Conservation (phyloP, 495 filamentous ascomycete genomes). For the Talaromyces ruber region DNA sequence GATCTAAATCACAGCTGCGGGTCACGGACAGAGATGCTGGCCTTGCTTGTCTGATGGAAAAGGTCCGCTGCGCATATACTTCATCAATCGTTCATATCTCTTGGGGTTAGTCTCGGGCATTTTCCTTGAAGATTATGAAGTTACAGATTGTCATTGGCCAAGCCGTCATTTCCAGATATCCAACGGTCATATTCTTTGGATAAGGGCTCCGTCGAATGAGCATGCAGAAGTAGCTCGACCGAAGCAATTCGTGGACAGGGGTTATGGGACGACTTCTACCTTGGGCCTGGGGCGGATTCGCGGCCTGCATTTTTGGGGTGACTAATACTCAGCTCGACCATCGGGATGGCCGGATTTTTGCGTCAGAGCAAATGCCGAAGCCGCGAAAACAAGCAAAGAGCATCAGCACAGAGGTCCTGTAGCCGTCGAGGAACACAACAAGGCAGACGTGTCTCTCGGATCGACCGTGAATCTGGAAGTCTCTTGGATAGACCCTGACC, state of each 20-base stretch:
- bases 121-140: neutral
- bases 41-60: neutral
- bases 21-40: neutral
- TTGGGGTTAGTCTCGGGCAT: neutral
- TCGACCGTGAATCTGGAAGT: neutral
- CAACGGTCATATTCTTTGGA: neutral
- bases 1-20: neutral
- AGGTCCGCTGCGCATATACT: neutral
- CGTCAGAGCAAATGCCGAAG: neutral
- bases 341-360: neutral
- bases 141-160: neutral
- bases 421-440: neutral
- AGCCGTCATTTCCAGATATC: neutral
- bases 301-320: neutral
- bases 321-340: neutral
- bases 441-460: neutral
- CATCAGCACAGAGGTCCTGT: neutral
- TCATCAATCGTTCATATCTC: neutral
- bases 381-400: neutral
- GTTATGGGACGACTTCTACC: neutral
- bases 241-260: neutral
- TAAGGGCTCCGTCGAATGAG: slow-evolving; percentile 3
- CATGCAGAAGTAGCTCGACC: slow-evolving; percentile 2
- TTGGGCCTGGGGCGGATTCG: slow-evolving; percentile 3
- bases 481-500: neutral